Evolutionary conservation across 2,329 filamentous ascomycete genomes (phyloP).

Genomic region (Malbranchea cinnamomea): DNA sequence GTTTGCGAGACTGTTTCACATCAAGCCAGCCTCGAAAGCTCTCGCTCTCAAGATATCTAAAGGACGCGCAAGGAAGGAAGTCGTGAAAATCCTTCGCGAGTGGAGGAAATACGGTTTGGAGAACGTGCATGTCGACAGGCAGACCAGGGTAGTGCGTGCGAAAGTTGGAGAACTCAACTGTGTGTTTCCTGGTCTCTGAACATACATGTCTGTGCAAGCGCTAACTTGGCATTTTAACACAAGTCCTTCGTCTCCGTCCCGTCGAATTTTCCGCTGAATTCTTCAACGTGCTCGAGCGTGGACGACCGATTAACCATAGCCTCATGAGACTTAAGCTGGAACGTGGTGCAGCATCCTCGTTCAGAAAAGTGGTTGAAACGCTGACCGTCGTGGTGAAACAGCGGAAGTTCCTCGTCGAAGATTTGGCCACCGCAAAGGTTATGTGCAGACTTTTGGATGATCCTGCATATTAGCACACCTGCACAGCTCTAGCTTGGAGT

Average conservation of each 20-base stretch:
- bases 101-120: slow-evolving; percentile 74
- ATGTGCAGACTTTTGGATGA: too few species aligned
- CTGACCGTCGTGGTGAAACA: slow-evolving; percentile 53
- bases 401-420: slow-evolving; percentile 53
- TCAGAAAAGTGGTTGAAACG: slow-evolving; percentile 67
- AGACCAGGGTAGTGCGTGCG: slow-evolving; percentile 64
- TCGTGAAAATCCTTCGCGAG: slow-evolving; percentile 58
- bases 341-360: slow-evolving; percentile 78
- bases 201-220: slow-evolving; percentile 7
- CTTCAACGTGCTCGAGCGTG: slow-evolving; percentile 78
- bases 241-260: slow-evolving; percentile 67
- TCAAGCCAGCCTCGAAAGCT: slow-evolving; percentile 65
- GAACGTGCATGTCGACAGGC: slow-evolving; percentile 64
- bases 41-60: slow-evolving; percentile 63
- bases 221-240: slow-evolving; percentile 9
- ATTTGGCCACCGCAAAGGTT: slow-evolving; percentile 51
- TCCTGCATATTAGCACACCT: too few species aligned
- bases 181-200: slow-evolving; percentile 33
- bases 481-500: too few species aligned
- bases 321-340: slow-evolving; percentile 80
- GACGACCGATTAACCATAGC: slow-evolving; percentile 58
- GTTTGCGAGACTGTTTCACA: slow-evolving; percentile 75
- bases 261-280: slow-evolving; percentile 80
- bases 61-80: slow-evolving; percentile 59
- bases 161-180: slow-evolving; percentile 63